Conservation (phyloP, 345 rosid species). For the Camelina sativa region DNA sequence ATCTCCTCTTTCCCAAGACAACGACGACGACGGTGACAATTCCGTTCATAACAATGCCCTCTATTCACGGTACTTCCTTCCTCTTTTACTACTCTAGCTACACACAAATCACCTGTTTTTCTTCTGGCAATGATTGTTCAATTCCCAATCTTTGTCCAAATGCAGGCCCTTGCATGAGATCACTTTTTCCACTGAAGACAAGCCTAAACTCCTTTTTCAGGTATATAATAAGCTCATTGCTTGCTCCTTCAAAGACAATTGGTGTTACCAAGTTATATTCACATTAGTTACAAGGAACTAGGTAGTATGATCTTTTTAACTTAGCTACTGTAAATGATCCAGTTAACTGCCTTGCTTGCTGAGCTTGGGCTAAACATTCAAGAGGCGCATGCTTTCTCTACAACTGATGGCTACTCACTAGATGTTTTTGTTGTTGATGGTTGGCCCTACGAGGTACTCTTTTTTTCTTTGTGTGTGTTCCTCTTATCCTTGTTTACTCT, state of each 20-base stretch:
- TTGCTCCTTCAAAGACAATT: background rate
- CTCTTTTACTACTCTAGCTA: conserved; percentile 3
- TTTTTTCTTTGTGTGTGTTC: background rate
- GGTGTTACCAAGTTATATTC: conserved; percentile 5
- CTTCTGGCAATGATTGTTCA: background rate
- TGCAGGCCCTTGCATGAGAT: conserved; percentile 97
- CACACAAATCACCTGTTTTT: background rate
- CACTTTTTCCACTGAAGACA: conserved; percentile 88
- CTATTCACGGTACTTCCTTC: conserved; percentile 60
- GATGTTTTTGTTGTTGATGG: conserved; percentile 99
- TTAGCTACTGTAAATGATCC: conserved; percentile 46
- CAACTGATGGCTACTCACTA: conserved; percentile 87
- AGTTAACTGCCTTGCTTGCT: conserved; percentile 89
- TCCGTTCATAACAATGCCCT: conserved; percentile 80
- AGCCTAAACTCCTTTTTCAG: conserved; percentile 97
- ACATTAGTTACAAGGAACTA: conserved; percentile 5
- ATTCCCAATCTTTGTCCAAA: conserved; percentile 26
- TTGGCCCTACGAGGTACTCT: conserved; percentile 94
- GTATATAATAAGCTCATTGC: conserved; percentile 46
- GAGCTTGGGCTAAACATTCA: conserved; percentile 95
- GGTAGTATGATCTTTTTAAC: background rate
- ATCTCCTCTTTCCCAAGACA: conserved; percentile 50
- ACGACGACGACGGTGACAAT: conserved; percentile 66
- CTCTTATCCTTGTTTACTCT: conserved; percentile 13
- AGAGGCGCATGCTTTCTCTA: conserved; percentile 98